phyloP scores from a whole-genome alignment of 2,329 filamentous ascomycete genomes.

The Xylariaceae sp. region DNA sequence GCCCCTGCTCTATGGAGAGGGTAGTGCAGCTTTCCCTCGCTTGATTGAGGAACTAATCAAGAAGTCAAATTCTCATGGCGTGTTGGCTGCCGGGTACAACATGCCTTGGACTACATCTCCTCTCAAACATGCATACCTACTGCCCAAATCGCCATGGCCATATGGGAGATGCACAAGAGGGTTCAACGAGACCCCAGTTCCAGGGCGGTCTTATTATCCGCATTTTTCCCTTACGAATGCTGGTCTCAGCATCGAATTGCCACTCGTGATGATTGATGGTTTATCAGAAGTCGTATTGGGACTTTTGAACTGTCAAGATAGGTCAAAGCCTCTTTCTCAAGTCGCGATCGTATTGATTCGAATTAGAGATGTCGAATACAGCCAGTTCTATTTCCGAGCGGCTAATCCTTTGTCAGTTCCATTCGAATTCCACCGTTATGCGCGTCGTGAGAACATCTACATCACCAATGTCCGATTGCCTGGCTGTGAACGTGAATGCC shows the following conservation, averaged over 20 bases:
- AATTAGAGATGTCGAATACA: neutral
- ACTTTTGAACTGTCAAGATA: neutral
- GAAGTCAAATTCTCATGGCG: slow-evolving; percentile 11
- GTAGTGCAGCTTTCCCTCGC: neutral
- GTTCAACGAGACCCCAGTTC: neutral
- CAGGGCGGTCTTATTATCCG: neutral
- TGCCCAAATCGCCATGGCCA: neutral
- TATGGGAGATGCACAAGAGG: neutral
- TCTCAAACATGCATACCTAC: neutral
- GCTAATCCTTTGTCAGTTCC: neutral
- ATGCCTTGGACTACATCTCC: neutral
- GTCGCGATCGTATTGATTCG: neutral
- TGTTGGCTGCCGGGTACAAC: slow-evolving; percentile 7
- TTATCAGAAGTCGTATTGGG: neutral
- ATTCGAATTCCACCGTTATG: neutral
- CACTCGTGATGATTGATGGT: neutral
- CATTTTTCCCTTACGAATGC: slow-evolving; percentile 13
- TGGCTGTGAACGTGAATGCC: too few species aligned
- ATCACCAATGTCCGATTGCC: neutral
- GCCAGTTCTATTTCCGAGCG: neutral
- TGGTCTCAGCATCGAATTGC: slow-evolving; percentile 11
- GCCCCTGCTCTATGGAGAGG: slow-evolving; percentile 30
- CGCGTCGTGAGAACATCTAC: neutral
- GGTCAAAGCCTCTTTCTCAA: neutral
- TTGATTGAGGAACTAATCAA: slow-evolving; percentile 17